Evolutionary conservation across 2,329 filamentous ascomycete species (phyloP).

Genomic region (Colletotrichum plurivorum): DNA sequence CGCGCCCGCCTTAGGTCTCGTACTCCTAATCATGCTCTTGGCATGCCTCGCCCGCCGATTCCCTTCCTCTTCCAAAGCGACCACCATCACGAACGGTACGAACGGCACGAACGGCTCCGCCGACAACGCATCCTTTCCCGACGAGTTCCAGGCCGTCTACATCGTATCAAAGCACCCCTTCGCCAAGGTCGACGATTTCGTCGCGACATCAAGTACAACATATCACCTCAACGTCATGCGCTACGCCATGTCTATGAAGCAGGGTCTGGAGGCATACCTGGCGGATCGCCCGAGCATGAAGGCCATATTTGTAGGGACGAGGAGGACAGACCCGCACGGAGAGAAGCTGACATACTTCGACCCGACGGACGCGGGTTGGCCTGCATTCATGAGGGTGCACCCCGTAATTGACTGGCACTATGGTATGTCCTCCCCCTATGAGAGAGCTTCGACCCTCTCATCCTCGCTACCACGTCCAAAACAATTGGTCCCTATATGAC

Average conservation of each 20-base stretch:
- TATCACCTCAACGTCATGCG: conserved; percentile 85
- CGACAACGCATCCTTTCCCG: conserved; percentile 50
- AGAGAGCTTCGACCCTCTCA: neutral
- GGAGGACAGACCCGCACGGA: conserved; percentile 93
- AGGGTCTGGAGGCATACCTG: conserved; percentile 85
- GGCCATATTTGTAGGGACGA: conserved; percentile 89
- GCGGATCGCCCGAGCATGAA: conserved; percentile 73
- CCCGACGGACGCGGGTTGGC: conserved; percentile 90
- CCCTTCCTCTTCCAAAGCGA: conserved; percentile 47
- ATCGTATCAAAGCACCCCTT: conserved; percentile 90
- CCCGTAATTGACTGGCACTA: conserved; percentile 99
- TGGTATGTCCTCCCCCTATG: conserved; percentile 48
- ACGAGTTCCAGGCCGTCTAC: conserved; percentile 83
- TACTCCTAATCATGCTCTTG: conserved; percentile 90
- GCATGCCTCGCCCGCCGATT: conserved; percentile 65
- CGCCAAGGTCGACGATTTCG: conserved; percentile 87
- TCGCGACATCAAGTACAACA: conserved; percentile 71
- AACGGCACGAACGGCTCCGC: conserved; percentile 35
- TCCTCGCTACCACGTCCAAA: neutral
- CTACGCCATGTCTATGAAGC: conserved; percentile 84
- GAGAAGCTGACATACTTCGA: conserved; percentile 85
- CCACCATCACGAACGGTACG: conserved; percentile 41
- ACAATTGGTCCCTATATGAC: neutral
- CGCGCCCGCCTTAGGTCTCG: conserved; percentile 64
- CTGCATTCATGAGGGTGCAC: conserved; percentile 91